These are phyloP conservation scores for Boletus pseudo-olivaceus DNA, from an alignment of 768 basidiomycete genomes.

Conservation along the genomic window DNA sequence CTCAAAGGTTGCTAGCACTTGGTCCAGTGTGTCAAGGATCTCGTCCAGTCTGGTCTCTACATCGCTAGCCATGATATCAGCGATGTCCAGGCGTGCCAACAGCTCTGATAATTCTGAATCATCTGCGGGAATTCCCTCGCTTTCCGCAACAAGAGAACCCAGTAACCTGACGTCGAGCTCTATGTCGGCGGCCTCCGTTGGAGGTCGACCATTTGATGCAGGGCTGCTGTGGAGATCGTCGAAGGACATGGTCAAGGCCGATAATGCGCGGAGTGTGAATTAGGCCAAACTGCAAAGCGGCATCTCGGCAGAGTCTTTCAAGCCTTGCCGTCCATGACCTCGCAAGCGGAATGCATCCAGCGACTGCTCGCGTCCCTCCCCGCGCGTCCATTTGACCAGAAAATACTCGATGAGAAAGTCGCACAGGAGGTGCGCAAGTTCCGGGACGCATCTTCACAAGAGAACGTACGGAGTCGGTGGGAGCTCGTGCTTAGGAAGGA, in stretches of 20 bases:
- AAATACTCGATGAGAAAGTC: conserved; percentile 48
- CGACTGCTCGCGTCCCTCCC: conserved; percentile 52
- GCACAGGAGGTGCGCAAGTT: conserved; percentile 42
- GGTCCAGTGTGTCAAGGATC: conserved; percentile 57
- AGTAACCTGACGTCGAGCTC: conserved; percentile 39
- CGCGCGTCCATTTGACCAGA: conserved; percentile 45
- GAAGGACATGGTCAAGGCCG: conserved; percentile 23
- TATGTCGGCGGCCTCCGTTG: conserved; percentile 14
- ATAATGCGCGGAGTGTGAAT: conserved; percentile 23
- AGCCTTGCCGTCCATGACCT: conserved; percentile 37
- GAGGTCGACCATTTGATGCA: conserved; percentile 7
- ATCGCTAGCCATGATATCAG: conserved; percentile 55
- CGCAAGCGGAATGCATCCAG: conserved; percentile 49
- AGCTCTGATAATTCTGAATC: conserved; percentile 42
- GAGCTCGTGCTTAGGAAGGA: conserved; percentile 70
- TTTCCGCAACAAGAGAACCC: conserved; percentile 28
- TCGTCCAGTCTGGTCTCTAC: conserved; percentile 63
- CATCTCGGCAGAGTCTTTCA: conserved; percentile 24
- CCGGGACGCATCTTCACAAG: conserved; percentile 42
- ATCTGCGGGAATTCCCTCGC: conserved; percentile 25
- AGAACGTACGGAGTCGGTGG: conserved; percentile 70
- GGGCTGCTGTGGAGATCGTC: conserved; percentile 20
- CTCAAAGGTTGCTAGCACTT: conserved; percentile 47
- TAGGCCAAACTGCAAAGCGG: conserved; percentile 1
- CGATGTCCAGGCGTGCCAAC: conserved; percentile 51